These are phyloP conservation scores for Fusarium devonianum DNA, from an alignment of 2,329 filamentous ascomycete species.

Conservation along the genomic window DNA sequence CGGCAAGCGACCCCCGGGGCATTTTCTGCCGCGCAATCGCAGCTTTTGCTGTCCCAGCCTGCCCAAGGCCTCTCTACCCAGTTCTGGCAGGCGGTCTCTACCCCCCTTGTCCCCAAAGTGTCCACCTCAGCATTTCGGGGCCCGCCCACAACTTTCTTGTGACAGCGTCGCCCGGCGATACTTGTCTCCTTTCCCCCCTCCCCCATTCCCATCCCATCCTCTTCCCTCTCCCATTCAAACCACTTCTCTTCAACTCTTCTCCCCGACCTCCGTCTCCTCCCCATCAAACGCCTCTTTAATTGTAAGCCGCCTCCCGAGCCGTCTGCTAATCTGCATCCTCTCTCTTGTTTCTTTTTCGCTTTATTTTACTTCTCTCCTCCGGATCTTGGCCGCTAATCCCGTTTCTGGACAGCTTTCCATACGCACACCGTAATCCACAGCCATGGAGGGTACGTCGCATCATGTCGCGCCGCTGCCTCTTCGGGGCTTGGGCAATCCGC, in stretches of 20 bases:
- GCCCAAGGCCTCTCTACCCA: conserved; percentile 27
- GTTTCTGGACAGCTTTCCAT: conserved; percentile 46
- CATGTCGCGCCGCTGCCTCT: conserved; percentile 40
- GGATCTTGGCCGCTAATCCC: conserved; percentile 42
- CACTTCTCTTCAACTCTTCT: conserved; percentile 42
- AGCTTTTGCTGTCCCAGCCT: conserved; percentile 20
- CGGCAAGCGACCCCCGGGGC: conserved; percentile 41
- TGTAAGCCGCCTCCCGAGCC: conserved; percentile 35
- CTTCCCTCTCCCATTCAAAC: conserved; percentile 43
- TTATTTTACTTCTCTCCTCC: conserved; percentile 33
- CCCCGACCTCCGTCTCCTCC: conserved; percentile 43
- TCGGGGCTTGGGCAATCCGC: conserved; percentile 34
- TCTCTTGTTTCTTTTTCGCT: conserved; percentile 36
- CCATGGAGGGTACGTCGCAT: conserved; percentile 62
- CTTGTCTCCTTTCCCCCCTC: conserved; percentile 46
- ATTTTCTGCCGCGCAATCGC: conserved; percentile 33
- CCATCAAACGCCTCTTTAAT: conserved; percentile 44
- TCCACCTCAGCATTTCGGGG: conserved; percentile 45
- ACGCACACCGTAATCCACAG: conserved; percentile 53
- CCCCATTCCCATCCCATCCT: conserved; percentile 39
- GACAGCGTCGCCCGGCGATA: conserved; percentile 46
- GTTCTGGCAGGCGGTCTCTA: conserved; percentile 41
- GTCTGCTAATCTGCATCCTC: conserved; percentile 19
- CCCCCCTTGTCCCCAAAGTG: conserved; percentile 36
- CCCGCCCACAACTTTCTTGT: conserved; percentile 49